Evolutionary conservation across 2,329 filamentous ascomycete species (phyloP).

Genomic region (Cercospora zeae-maydis): DNA sequence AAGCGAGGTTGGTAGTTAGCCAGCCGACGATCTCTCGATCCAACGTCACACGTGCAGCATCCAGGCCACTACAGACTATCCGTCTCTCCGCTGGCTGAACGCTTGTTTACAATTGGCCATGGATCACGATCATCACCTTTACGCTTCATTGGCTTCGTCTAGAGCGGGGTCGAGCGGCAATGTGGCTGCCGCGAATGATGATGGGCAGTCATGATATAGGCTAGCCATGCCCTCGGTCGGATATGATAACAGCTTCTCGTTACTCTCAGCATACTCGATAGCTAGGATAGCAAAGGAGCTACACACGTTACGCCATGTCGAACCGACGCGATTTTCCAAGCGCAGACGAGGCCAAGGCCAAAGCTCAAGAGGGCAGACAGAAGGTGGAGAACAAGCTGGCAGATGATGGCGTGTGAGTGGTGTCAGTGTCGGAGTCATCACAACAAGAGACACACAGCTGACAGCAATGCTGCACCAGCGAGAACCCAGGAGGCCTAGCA

Average conservation of each 20-base stretch:
- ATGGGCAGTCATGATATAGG: background rate
- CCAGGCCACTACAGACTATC: constrained; percentile 7
- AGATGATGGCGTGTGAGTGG: constrained; percentile 32
- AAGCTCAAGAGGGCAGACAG: constrained; percentile 17
- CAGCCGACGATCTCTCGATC: background rate
- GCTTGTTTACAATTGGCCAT: background rate
- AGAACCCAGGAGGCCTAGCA: constrained; percentile 29
- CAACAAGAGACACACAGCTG: background rate
- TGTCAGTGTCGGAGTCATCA: background rate
- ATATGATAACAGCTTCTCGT: background rate
- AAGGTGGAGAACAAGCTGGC: constrained; percentile 21
- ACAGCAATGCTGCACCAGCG: constrained; percentile 9
- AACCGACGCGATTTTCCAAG: constrained; percentile 6
- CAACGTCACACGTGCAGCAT: constrained; percentile 7
- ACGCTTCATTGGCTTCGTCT: background rate
- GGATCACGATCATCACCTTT: background rate
- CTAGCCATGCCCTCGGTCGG: background rate
- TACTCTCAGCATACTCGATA: background rate
- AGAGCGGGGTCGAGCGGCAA: constrained; percentile 7
- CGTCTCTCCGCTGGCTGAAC: background rate
- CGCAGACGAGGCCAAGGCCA: constrained; percentile 15
- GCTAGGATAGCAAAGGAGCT: background rate
- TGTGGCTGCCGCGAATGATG: background rate
- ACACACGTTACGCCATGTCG: background rate
- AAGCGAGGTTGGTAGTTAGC: too few relatives aligned